Percentiles rank a stretch among this genome's conserved stretches.
Evolutionary conservation across 2,329 filamentous ascomycete species (phyloP).

Genomic region (Coleophoma cylindrospora): DNA sequence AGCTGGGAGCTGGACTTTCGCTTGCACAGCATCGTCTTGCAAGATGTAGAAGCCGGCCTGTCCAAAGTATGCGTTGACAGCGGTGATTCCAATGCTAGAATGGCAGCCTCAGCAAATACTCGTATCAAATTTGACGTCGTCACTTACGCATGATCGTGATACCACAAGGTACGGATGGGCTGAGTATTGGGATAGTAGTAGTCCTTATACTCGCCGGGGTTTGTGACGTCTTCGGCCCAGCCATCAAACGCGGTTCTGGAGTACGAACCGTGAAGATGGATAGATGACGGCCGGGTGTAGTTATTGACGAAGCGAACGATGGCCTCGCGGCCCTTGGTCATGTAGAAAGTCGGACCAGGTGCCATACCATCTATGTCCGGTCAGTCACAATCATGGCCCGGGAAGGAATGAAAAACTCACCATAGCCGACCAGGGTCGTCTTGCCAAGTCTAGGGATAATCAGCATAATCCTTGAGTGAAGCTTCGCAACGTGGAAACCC

Average conservation of each 20-base stretch:
- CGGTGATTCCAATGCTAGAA: constrained; percentile 30
- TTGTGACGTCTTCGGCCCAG: constrained; percentile 48
- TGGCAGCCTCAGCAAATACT: no score
- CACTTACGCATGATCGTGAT: constrained; percentile 37
- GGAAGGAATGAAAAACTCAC: no score
- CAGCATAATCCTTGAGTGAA: no score
- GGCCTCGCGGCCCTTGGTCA: constrained; percentile 42
- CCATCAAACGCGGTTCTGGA: constrained; percentile 44
- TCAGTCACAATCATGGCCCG: no score
- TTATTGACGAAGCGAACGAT: constrained; percentile 50
- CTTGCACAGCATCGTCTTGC: constrained; percentile 32
- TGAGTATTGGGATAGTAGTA: constrained; percentile 58
- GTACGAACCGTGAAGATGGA: constrained; percentile 51
- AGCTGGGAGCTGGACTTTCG: constrained; percentile 41
- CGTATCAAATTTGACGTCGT: no score
- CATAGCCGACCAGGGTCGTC: constrained; percentile 42
- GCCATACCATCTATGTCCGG: constrained; percentile 35
- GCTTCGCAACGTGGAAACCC: no score
- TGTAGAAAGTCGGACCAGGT: constrained; percentile 47
- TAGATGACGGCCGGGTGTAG: constrained; percentile 34
- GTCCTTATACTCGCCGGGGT: constrained; percentile 51
- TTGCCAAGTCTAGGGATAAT: constrained; percentile 23
- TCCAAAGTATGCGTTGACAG: constrained; percentile 50
- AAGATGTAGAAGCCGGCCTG: constrained; percentile 53
- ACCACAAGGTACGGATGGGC: constrained; percentile 50